Percentiles rank a stretch among this genome's conserved stretches.
Conservation (phyloP, 2,329 filamentous ascomycete genomes). For the Fusarium sp. region DNA sequence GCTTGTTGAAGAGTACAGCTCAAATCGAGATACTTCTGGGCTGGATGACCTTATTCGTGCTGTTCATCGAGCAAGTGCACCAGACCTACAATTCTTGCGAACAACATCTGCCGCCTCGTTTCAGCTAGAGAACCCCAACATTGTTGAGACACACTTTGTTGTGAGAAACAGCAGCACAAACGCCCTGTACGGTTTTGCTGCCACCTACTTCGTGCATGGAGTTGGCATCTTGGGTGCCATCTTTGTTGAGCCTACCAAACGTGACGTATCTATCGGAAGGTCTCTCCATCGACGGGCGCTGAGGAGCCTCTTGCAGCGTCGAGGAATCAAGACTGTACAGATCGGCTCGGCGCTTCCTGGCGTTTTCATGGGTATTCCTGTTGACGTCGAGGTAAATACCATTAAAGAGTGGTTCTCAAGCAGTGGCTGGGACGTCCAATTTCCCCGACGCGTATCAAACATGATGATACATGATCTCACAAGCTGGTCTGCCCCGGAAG, state of each 20-base stretch:
- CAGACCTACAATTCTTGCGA: slow-evolving; percentile 73
- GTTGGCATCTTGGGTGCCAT: slow-evolving; percentile 83
- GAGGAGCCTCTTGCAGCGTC: slow-evolving; percentile 73
- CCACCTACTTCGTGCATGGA: slow-evolving; percentile 80
- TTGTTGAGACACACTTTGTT: slow-evolving; percentile 87
- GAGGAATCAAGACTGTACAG: slow-evolving; percentile 80
- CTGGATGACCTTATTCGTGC: slow-evolving; percentile 79
- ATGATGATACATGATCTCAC: slow-evolving; percentile 78
- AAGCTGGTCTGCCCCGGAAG: slow-evolving; percentile 79
- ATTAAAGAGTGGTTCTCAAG: slow-evolving; percentile 85
- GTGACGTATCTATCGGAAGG: slow-evolving; percentile 88
- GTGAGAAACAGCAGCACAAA: slow-evolving; percentile 94
- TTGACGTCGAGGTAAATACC: slow-evolving; percentile 57
- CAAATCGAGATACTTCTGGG: slow-evolving; percentile 76
- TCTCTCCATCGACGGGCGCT: slow-evolving; percentile 89
- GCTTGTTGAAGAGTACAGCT: slow-evolving; percentile 90
- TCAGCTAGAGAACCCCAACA: slow-evolving; percentile 72
- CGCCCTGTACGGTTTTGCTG: slow-evolving; percentile 89
- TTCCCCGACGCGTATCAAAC: slow-evolving; percentile 66
- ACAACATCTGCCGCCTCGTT: slow-evolving; percentile 79
- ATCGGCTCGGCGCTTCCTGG: slow-evolving; percentile 82
- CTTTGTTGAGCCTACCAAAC: slow-evolving; percentile 87
- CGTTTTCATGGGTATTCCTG: slow-evolving; percentile 86
- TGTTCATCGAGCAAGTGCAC: slow-evolving; percentile 72
- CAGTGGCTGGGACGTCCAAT: slow-evolving; percentile 82